These are phyloP conservation scores for Mucuna pruriens DNA, from an alignment of 306 rosid genomes.

Conservation along the genomic window DNA sequence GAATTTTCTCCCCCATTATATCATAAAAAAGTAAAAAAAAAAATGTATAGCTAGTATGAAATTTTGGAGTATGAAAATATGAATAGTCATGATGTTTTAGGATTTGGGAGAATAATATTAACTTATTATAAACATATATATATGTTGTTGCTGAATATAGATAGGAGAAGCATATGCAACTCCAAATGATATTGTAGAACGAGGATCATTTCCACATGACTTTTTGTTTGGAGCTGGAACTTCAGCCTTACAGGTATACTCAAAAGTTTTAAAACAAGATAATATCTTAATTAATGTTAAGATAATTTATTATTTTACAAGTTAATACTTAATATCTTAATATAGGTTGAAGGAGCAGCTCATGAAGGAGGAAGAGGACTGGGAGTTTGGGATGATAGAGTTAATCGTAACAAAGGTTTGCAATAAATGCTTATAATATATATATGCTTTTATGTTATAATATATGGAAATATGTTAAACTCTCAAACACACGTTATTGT, in stretches of 20 bases:
- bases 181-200: neutral
- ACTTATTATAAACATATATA: neutral
- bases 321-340: neutral
- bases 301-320: neutral
- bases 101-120: neutral
- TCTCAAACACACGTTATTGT: neutral
- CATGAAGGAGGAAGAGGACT: slow-evolving; percentile 38
- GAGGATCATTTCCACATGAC: slow-evolving; percentile 20
- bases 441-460: neutral
- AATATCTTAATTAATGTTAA: neutral
- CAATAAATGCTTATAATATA: neutral
- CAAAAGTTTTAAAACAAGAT: neutral
- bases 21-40: neutral
- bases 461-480: neutral
- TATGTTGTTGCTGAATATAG: neutral
- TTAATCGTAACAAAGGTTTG: neutral
- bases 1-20: neutral
- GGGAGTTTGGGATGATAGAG: slow-evolving; percentile 23
- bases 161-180: too few relatives aligned
- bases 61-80: neutral
- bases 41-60: neutral
- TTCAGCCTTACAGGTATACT: slow-evolving; percentile 25
- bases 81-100: neutral
- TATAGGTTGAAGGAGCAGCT: slow-evolving; percentile 34
- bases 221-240: slow-evolving; percentile 27